phyloP scores from a whole-genome alignment of 2,329 filamentous ascomycete species.

The Neofusicoccum parvum region DNA sequence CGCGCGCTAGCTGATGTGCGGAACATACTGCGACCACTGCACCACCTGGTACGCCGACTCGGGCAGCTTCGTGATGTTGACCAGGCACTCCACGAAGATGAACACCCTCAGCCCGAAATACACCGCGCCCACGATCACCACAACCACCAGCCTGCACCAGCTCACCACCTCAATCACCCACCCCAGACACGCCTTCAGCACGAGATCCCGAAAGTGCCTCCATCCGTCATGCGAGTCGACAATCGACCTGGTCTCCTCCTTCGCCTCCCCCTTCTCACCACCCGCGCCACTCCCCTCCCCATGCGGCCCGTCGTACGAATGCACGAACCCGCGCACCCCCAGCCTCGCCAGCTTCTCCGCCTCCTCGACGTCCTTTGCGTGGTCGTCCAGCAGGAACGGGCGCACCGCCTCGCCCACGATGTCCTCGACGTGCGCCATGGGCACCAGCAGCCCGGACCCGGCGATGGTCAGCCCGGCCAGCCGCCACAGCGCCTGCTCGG shows the following conservation, averaged over 20 bases:
- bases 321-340: background rate
- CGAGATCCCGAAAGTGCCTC: background rate
- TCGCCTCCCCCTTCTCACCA: background rate
- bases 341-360: background rate
- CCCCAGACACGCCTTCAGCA: background rate
- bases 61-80: slow-evolving; percentile 25
- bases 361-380: background rate
- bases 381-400: slow-evolving; percentile 28
- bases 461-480: slow-evolving; percentile 7
- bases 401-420: background rate
- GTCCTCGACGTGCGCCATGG: background rate
- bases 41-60: slow-evolving; percentile 25
- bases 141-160: slow-evolving; percentile 30
- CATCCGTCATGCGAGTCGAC: background rate
- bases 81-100: slow-evolving; percentile 28
- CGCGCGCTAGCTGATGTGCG: background rate
- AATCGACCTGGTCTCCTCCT: background rate
- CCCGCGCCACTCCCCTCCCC: background rate
- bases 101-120: slow-evolving; percentile 23
- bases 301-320: background rate
- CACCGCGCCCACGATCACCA: slow-evolving; percentile 24
- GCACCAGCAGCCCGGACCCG: slow-evolving; percentile 18
- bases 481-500: slow-evolving; percentile 25
- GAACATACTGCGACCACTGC: slow-evolving; percentile 23
- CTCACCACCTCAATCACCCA: background rate